Conservation (phyloP, 352 stramenopile genomes). For the Phytophthora pistaciae region DNA sequence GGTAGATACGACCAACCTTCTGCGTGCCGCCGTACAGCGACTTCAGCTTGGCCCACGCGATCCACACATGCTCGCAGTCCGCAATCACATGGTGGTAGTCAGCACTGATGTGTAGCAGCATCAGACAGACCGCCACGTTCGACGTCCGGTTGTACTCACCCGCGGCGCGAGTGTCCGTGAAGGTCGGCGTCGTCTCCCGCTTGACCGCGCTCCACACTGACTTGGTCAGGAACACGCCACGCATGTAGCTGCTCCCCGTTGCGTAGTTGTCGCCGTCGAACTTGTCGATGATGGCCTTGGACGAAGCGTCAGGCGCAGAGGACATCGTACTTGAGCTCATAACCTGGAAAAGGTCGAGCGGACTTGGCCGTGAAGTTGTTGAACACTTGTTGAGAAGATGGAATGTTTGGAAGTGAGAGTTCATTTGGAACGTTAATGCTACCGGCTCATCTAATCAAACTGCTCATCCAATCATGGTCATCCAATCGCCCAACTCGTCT, state of each 20-base stretch:
- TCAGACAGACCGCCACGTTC: constrained; percentile 26
- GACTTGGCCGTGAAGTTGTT: too few relatives aligned
- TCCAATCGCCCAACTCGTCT: too few relatives aligned
- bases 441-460: too few relatives aligned
- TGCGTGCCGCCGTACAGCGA: constrained; percentile 18
- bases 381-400: too few relatives aligned
- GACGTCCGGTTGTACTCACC: constrained; percentile 26
- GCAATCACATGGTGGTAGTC: constrained; percentile 25
- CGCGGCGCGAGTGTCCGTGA: constrained; percentile 17
- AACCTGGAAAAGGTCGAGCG: too few relatives aligned
- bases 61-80: constrained; percentile 22
- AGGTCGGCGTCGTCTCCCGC: constrained; percentile 15
- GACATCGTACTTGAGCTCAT: constrained; percentile 29
- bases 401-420: too few relatives aligned
- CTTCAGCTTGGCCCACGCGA: constrained; percentile 10
- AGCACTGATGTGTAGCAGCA: constrained; percentile 27
- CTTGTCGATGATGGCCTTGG: constrained; percentile 23
- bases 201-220: constrained; percentile 34
- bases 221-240: constrained; percentile 38
- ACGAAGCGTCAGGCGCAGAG: constrained; percentile 16
- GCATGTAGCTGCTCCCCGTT: constrained; percentile 27
- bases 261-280: constrained; percentile 18
- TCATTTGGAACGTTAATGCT: too few relatives aligned
- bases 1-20: constrained; percentile 31
- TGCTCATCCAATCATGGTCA: too few relatives aligned